phyloP scores from a whole-genome alignment of 768 basidiomycete species.

The Suillus sp. region DNA sequence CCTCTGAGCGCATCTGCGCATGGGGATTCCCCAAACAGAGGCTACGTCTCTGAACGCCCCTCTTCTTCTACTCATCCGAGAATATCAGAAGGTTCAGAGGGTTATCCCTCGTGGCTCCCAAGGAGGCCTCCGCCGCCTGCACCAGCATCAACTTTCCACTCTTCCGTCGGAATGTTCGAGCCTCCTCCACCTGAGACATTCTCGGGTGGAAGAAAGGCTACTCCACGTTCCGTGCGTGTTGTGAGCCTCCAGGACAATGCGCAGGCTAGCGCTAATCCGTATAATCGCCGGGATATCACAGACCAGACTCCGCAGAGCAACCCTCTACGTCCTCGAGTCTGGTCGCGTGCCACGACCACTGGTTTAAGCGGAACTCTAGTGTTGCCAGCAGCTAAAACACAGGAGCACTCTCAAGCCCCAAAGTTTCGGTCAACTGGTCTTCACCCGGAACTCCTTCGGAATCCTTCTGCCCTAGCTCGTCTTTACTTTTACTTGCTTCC shows the following conservation, averaged over 20 bases:
- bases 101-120: slow-evolving; percentile 86
- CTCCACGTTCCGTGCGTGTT: slow-evolving; percentile 80
- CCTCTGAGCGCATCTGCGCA: slow-evolving; percentile 31
- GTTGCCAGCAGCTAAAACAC: slow-evolving; percentile 37
- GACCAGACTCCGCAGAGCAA: slow-evolving; percentile 51
- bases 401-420: slow-evolving; percentile 50
- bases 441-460: slow-evolving; percentile 68
- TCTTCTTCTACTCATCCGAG: slow-evolving; percentile 38
- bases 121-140: slow-evolving; percentile 74
- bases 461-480: slow-evolving; percentile 54
- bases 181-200: slow-evolving; percentile 34
- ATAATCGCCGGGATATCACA: slow-evolving; percentile 45
- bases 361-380: slow-evolving; percentile 46
- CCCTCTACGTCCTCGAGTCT: slow-evolving; percentile 48
- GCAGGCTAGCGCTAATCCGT: slow-evolving; percentile 38
- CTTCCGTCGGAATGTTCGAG: slow-evolving; percentile 46
- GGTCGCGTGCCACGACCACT: slow-evolving; percentile 59
- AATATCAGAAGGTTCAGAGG: slow-evolving; percentile 52
- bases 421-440: slow-evolving; percentile 68
- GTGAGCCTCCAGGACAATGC: slow-evolving; percentile 64
- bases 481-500: slow-evolving; percentile 72
- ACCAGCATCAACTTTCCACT: slow-evolving; percentile 70
- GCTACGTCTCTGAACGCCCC: slow-evolving; percentile 35
- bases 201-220: slow-evolving; percentile 69
- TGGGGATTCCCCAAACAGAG: slow-evolving; percentile 29